phyloP scores from a whole-genome alignment of 2,329 filamentous ascomycete species.

The Colletotrichum filicis region DNA sequence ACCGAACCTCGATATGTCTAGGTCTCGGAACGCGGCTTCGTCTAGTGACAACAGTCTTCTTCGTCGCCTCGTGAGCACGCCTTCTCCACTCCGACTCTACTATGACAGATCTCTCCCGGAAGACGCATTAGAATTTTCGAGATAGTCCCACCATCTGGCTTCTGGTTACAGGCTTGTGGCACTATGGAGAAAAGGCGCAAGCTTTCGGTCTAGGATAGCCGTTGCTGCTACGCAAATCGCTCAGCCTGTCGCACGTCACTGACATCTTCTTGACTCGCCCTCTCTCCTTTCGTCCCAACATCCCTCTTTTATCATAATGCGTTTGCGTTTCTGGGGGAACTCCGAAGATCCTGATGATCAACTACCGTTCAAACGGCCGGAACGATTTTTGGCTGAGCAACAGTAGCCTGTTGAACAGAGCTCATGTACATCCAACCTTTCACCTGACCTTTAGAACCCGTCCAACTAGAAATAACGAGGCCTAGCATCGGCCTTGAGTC shows the following conservation, averaged over 20 bases:
- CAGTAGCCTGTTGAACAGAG: not conserved
- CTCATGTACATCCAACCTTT: not conserved
- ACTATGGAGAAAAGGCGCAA: constrained; percentile 2
- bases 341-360: constrained; percentile 13
- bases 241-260: constrained; percentile 20
- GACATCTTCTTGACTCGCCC: constrained; percentile 18
- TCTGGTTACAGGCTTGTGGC: constrained; percentile 4
- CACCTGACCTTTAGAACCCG: not conserved
- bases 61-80: not conserved
- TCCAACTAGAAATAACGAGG: not conserved
- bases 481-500: not conserved
- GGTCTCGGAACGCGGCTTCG: not conserved
- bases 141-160: not conserved
- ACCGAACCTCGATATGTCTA: not conserved
- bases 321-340: constrained; percentile 10
- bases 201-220: constrained; percentile 9
- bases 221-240: constrained; percentile 9
- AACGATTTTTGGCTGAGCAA: not conserved
- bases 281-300: constrained; percentile 24
- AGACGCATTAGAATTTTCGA: not conserved
- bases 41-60: not conserved
- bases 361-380: not conserved
- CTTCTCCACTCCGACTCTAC: not conserved
- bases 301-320: not conserved
- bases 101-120: not conserved